A percentile compares a stretch with the other conserved stretches of the same genome.
Evolutionary conservation across 768 basidiomycete species (phyloP).

Genomic region (Paxillus involutus): DNA sequence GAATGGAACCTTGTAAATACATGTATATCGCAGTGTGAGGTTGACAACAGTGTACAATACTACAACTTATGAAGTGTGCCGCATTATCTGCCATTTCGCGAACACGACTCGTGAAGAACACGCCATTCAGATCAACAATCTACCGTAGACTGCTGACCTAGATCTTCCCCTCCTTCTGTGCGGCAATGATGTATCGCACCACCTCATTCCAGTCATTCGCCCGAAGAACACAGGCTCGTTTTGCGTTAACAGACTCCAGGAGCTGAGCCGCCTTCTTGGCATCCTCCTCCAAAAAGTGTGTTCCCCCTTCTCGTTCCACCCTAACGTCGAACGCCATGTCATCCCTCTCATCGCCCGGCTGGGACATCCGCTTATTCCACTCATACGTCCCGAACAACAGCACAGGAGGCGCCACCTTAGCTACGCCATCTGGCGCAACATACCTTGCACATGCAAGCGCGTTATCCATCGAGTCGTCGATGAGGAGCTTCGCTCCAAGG

Average conservation of each 20-base stretch:
- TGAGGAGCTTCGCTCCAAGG: constrained; percentile 58
- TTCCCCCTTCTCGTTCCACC: constrained; percentile 42
- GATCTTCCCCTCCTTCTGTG: not conserved
- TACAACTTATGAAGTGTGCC: not conserved
- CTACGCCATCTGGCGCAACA: not conserved
- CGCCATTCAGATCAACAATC: not conserved
- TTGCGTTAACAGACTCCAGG: constrained; percentile 40
- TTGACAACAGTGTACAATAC: not conserved
- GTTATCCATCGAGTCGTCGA: constrained; percentile 78
- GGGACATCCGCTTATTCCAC: constrained; percentile 62
- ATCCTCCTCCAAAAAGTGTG: constrained; percentile 55
- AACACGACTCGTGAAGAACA: too few species aligned
- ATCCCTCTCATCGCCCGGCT: constrained; percentile 37
- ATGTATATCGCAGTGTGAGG: not conserved
- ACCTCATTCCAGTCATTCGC: constrained; percentile 63
- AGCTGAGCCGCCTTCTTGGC: constrained; percentile 19
- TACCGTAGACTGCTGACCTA: not conserved
- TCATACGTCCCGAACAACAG: constrained; percentile 68
- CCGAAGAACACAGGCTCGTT: constrained; percentile 46
- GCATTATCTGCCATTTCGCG: not conserved
- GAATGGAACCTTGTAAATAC: not conserved
- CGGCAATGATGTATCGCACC: constrained; percentile 19
- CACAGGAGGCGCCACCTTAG: constrained; percentile 42
- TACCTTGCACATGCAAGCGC: constrained; percentile 50
- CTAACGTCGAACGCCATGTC: constrained; percentile 50